Conservation (phyloP, 257 asterid genomes). For the Solanum chiquidenum region DNA sequence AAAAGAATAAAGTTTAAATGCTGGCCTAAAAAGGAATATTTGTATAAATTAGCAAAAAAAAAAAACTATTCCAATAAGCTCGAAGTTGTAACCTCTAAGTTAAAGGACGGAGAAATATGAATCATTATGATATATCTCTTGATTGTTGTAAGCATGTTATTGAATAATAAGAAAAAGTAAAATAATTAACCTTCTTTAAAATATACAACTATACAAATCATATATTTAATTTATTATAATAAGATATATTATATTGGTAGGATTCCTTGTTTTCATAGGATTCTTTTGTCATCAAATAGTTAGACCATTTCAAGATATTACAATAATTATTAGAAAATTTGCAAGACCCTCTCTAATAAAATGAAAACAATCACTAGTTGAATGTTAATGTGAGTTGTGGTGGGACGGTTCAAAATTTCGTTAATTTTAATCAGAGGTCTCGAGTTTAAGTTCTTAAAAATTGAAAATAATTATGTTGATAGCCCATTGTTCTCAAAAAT, state of each 20-base stretch:
- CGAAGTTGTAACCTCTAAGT: fast-evolving
- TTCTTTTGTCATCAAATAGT: neutral
- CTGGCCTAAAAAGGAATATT: neutral
- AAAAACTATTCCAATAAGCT: fast-evolving
- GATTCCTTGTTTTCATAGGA: neutral
- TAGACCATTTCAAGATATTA: neutral
- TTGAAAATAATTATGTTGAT: neutral
- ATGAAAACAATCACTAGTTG: neutral
- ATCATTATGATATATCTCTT: neutral
- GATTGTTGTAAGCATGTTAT: neutral
- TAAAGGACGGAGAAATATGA: neutral
- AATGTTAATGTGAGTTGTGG: neutral
- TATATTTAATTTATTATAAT: neutral
- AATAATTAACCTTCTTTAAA: neutral
- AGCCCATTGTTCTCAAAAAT: neutral
- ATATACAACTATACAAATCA: neutral
- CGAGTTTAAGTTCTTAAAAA: fast-evolving
- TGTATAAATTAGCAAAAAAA: fast-evolving
- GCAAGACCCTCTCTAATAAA: neutral
- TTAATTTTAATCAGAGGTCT: fast-evolving
- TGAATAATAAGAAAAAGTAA: neutral
- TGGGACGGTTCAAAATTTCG: fast-evolving
- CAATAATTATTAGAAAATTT: neutral
- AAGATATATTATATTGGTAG: neutral
- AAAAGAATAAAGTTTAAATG: neutral